Base-by-base conservation (phyloP, 257 asterid species). In the Nicotiana knightiana region DNA sequence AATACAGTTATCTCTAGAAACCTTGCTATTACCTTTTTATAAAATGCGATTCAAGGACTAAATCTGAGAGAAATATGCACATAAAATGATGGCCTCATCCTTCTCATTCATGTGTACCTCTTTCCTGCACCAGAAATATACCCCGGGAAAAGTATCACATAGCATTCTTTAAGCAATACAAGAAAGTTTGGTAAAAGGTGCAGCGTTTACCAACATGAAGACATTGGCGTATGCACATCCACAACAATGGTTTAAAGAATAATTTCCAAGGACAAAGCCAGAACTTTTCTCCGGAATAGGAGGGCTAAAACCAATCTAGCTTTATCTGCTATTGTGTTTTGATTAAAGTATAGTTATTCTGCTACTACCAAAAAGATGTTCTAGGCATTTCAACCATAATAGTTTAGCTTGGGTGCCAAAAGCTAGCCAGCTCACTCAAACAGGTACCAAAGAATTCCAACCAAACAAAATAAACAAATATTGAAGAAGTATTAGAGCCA, bases 41-140 rank as follows among this genome's bases (percentile, higher is more conserved):
- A 12, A 16, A 65, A 83, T 37, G 53, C 81, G 33, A 81, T 88
- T 89, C 79, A 26, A 86, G 63, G 65, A 66, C 67, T 81, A 84
- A 78, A 87, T 83, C 86, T 81, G 89, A 65, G 88, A 85, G 84
- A 91, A 95, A 88, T 91, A 90, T 33, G 93, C 85, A 65, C 95
- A 90, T 77, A 95, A 84, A 80, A 90, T 54, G 81, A 92, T 75
- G 43, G 78, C 80, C 61, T 83, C 89, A 30, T 89, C 92, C 81
- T 85, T 86, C 77, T 61, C 88, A 83, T 75, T 80, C 30, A 85
- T 87, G 58, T 46, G 86, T 82, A 92, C 95, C 86, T 91, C 95
- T 87, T 92, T 92, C 99, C 99, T 95, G 97, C 86, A 86, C 66
- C 85, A 83, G 61, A 83, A 58, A 83, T 26, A 13, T 4, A 73